Evolutionary conservation across 345 rosid species (phyloP).

Genomic region (Jatropha curcas): DNA sequence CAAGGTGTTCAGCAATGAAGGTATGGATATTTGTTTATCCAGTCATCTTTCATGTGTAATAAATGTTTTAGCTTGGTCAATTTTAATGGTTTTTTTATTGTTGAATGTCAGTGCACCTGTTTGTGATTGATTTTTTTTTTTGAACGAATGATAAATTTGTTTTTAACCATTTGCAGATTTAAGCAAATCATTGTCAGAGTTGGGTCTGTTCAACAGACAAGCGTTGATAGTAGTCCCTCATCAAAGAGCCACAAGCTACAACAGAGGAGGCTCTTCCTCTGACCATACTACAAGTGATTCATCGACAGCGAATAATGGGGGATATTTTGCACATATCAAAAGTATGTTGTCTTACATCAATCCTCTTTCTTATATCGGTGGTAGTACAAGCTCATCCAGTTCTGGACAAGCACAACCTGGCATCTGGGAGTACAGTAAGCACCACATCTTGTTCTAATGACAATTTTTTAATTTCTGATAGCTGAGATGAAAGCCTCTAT

Average conservation of each 20-base stretch:
- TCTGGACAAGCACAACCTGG: conserved; percentile 45
- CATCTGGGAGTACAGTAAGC: conserved; percentile 50
- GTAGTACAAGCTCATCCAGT: conserved; percentile 45
- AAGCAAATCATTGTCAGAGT: conserved; percentile 61
- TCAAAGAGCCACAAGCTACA: conserved; percentile 37
- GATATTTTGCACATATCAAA: conserved; percentile 59
- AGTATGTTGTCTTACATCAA: conserved; percentile 63
- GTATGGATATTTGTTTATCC: conserved; percentile 38
- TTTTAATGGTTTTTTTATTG: too few species aligned
- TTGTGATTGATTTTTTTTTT: neutral
- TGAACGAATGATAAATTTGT: neutral
- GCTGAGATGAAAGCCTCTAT: neutral
- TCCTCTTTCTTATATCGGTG: conserved; percentile 76
- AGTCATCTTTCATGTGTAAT: neutral
- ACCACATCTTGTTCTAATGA: neutral
- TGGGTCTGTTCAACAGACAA: conserved; percentile 77
- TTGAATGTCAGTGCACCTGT: neutral
- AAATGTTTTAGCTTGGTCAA: neutral
- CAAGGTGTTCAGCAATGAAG: conserved; percentile 74
- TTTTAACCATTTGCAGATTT: conserved; percentile 53
- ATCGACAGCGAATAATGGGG: conserved; percentile 43
- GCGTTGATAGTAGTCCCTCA: conserved; percentile 76
- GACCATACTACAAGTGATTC: conserved; percentile 29
- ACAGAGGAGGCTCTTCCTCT: conserved; percentile 40
- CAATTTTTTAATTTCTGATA: neutral